Percentiles rank a stretch among this genome's conserved stretches.
Conservation (phyloP, 2,329 filamentous ascomycete genomes). For the Colletotrichum sp. region DNA sequence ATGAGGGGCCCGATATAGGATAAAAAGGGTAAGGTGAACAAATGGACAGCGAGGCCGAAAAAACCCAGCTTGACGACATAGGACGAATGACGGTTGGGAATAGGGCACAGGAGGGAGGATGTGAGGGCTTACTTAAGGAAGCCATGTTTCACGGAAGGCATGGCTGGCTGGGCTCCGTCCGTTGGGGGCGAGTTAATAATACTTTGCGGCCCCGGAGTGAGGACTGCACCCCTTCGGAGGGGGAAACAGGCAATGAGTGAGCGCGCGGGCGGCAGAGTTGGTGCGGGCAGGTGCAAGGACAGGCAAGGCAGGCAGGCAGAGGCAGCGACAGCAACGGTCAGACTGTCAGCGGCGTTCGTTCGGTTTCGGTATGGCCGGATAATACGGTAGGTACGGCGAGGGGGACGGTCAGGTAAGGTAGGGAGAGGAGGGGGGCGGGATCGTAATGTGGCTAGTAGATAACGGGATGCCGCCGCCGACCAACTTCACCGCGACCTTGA, state of each 20-base stretch:
- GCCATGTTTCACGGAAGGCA: conserved; percentile 21
- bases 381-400: neutral
- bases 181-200: conserved; percentile 9
- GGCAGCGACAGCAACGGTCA: neutral
- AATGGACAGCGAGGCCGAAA: neutral
- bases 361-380: conserved; percentile 13
- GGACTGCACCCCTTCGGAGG: neutral
- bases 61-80: neutral
- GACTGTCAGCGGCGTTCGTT: neutral
- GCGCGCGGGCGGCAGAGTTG: neutral
- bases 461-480: neutral
- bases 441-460: conserved; percentile 6
- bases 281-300: conserved; percentile 4
- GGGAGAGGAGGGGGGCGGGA: neutral
- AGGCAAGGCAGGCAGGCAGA: conserved; percentile 8
- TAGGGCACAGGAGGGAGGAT: neutral
- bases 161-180: neutral
- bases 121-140: conserved; percentile 17
- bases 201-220: neutral
- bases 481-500: neutral
- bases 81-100: neutral
- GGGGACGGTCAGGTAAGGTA: neutral
- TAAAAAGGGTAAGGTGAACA: neutral
- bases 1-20: neutral
- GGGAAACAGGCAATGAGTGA: neutral